Evolutionary conservation across 2,329 filamentous ascomycete genomes (phyloP).

Genomic region (Neonectria coccinea): DNA sequence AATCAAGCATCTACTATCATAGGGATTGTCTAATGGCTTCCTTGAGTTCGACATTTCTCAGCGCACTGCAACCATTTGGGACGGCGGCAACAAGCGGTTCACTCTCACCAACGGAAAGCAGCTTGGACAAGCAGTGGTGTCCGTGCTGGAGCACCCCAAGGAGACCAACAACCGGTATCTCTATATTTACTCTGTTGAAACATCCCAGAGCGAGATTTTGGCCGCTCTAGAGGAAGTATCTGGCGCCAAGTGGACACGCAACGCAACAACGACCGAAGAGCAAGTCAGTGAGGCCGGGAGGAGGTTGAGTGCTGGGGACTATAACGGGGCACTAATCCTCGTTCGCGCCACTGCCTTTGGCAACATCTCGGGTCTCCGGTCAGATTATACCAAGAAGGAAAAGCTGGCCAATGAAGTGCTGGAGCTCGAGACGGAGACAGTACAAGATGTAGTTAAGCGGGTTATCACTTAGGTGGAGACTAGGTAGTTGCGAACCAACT

Average conservation of each 20-base stretch:
- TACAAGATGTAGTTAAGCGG: conserved; percentile 8
- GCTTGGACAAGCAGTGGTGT: conserved; percentile 60
- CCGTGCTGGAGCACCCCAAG: conserved; percentile 58
- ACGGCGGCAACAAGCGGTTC: conserved; percentile 28
- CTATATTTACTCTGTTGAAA: conserved; percentile 62
- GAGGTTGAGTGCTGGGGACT: conserved; percentile 26
- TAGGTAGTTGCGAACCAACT: too few relatives aligned
- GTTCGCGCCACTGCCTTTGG: conserved; percentile 31
- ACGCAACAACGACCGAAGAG: conserved; percentile 25
- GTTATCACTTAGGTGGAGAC: background rate
- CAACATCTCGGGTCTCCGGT: conserved; percentile 20
- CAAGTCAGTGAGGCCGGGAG: conserved; percentile 21
- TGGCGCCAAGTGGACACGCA: conserved; percentile 26
- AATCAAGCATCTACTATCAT: background rate
- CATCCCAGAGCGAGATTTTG: conserved; percentile 56
- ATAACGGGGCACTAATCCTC: conserved; percentile 26
- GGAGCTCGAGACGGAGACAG: conserved; percentile 10
- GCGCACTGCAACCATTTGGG: conserved; percentile 29
- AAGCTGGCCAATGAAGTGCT: conserved; percentile 26
- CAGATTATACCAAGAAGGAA: conserved; percentile 32
- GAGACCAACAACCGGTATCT: conserved; percentile 65
- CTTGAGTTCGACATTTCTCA: conserved; percentile 29
- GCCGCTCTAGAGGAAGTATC: conserved; percentile 31
- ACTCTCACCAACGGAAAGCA: conserved; percentile 33
- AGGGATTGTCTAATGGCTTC: conserved; percentile 31